phyloP scores from a whole-genome alignment of 345 rosid species.

The Boechera stricta region DNA sequence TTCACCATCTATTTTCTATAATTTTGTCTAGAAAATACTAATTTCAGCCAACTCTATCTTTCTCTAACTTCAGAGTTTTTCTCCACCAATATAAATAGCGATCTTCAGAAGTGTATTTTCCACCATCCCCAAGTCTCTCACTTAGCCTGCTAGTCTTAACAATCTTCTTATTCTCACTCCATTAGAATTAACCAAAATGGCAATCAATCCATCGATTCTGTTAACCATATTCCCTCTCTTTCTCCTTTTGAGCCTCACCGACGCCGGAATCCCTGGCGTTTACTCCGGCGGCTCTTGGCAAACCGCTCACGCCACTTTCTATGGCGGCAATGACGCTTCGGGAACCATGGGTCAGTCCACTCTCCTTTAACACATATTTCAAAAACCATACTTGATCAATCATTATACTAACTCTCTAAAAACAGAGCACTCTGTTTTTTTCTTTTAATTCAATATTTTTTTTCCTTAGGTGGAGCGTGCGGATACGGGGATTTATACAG shows the following conservation, averaged over 20 bases:
- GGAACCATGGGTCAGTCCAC: conserved; percentile 79
- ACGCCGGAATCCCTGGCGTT: conserved; percentile 68
- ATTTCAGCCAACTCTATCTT: conserved; percentile 16
- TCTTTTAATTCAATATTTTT: too few species aligned
- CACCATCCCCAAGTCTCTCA: conserved; percentile 36
- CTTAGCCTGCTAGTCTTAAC: not conserved
- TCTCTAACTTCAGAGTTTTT: conserved; percentile 28
- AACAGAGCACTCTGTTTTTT: conserved; percentile 37
- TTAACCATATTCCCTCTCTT: conserved; percentile 41
- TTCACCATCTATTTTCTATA: not conserved
- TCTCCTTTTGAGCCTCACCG: conserved; percentile 34
- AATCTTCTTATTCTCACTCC: conserved; percentile 14
- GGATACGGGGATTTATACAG: conserved; percentile 77
- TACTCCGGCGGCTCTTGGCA: conserved; percentile 72
- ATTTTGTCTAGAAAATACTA: conserved; percentile 9
- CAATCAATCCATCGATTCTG: conserved; percentile 3
- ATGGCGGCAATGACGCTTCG: conserved; percentile 88
- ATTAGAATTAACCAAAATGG: conserved; percentile 21
- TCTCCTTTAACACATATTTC: not conserved
- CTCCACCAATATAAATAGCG: conserved; percentile 38
- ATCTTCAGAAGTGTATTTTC: conserved; percentile 16
- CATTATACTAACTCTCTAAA: not conserved
- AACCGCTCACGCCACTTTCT: conserved; percentile 90
- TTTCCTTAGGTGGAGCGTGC: conserved; percentile 65
- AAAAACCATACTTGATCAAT: not conserved